phyloP scores from a whole-genome alignment of 1,139 yeast species.

The Zygoascus meyerae region DNA sequence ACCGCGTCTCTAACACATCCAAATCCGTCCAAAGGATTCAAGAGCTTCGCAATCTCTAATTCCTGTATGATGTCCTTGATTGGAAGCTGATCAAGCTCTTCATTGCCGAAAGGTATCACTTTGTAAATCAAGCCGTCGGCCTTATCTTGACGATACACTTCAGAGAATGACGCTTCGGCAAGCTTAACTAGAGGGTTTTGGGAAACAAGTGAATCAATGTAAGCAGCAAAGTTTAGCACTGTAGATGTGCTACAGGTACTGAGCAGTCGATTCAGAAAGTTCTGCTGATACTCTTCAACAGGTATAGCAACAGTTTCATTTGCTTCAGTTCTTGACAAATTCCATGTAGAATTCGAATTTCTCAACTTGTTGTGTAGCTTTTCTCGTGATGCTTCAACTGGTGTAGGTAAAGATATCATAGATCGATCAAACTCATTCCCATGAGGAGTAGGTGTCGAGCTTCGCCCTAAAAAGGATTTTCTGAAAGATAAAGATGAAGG shows the following conservation, averaged over 20 bases:
- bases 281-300: conserved; percentile 26
- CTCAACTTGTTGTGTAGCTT: conserved; percentile 48
- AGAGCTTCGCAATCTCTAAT: conserved; percentile 38
- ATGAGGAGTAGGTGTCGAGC: conserved; percentile 1
- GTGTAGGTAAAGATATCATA: conserved; percentile 54
- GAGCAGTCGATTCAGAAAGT: conserved; percentile 34
- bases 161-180: conserved; percentile 44
- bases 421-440: conserved; percentile 25
- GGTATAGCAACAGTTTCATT: conserved; percentile 26
- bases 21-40: conserved; percentile 39
- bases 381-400: conserved; percentile 49
- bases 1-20: conserved; percentile 38
- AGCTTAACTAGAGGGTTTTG: conserved; percentile 32
- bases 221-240: conserved; percentile 30
- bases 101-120: conserved; percentile 47
- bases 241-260: conserved; percentile 33
- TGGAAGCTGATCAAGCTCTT: conserved; percentile 39
- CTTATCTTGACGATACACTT: conserved; percentile 35
- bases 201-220: conserved; percentile 23
- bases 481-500: conserved; percentile 4
- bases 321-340: conserved; percentile 29
- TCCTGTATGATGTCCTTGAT: conserved; percentile 44
- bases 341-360: conserved; percentile 48
- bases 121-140: conserved; percentile 36
- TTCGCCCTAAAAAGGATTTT: background rate